A percentile compares a stretch with the other conserved stretches of the same genome.
Conservation (phyloP, 768 basidiomycete species). For the Rhodosporidiobolus sp. region DNA sequence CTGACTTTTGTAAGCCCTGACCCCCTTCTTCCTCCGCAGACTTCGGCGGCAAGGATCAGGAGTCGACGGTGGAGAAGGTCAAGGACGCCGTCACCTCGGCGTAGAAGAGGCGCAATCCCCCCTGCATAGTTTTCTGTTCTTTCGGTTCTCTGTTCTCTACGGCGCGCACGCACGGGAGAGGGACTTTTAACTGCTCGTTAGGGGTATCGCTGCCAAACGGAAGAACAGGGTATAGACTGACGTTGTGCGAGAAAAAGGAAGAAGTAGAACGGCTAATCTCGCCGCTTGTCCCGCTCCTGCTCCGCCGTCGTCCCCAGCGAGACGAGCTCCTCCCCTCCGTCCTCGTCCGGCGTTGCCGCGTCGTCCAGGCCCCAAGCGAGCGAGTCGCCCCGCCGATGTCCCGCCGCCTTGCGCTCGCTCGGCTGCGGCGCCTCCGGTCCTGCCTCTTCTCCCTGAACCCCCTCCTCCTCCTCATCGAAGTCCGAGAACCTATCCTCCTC, state of each 20-base stretch:
- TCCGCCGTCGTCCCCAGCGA: not conserved
- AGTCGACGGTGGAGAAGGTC: conserved; percentile 17
- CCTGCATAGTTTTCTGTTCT: too few relatives aligned
- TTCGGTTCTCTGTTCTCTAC: not conserved
- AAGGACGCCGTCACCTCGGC: conserved; percentile 20
- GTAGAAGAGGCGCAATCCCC: not conserved
- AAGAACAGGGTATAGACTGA: too few relatives aligned
- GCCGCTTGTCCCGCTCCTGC: not conserved
- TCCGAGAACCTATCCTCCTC: not conserved
- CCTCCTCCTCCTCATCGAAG: conserved; percentile 13
- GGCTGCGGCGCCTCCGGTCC: conserved; percentile 4
- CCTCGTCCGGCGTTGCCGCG: not conserved
- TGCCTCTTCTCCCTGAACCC: too few relatives aligned
- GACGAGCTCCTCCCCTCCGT: not conserved
- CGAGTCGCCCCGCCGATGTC: not conserved
- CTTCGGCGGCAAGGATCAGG: conserved; percentile 20
- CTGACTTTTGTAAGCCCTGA: not conserved
- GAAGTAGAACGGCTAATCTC: not conserved
- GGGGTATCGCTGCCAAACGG: too few relatives aligned
- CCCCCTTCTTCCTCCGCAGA: not conserved
- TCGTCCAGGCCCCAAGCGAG: conserved; percentile 20
- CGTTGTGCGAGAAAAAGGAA: too few relatives aligned
- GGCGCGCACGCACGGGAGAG: too few relatives aligned
- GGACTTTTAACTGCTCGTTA: too few relatives aligned
- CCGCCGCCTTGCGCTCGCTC: not conserved